Percentiles rank a stretch among this genome's conserved stretches.
These are phyloP conservation scores for Chlorencoelia australis DNA, from an alignment of 2,329 filamentous ascomycete genomes.

Conservation along the genomic window DNA sequence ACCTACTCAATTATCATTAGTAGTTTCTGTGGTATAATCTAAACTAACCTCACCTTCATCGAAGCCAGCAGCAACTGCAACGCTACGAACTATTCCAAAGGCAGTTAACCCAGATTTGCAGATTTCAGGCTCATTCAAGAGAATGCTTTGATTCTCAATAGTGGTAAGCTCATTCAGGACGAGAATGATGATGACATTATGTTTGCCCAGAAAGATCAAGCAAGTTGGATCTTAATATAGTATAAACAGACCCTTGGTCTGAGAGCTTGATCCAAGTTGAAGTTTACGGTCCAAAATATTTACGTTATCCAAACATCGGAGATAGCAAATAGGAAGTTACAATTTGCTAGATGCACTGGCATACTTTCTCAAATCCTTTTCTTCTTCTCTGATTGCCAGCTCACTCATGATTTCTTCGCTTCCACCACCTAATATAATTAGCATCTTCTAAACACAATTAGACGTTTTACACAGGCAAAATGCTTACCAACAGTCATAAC, in stretches of 20 bases:
- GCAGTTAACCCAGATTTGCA: too few relatives aligned
- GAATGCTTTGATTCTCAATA: background rate
- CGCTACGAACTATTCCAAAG: too few relatives aligned
- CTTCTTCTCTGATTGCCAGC: conserved; percentile 24
- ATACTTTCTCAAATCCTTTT: conserved; percentile 22
- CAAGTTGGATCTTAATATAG: background rate
- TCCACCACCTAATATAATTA: conserved; percentile 21
- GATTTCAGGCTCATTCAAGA: too few relatives aligned
- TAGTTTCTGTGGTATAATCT: too few relatives aligned
- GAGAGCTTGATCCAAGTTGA: too few relatives aligned
- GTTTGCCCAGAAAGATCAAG: rapidly evolving
- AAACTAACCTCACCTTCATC: too few relatives aligned
- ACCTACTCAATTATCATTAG: too few relatives aligned
- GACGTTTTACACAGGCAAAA: background rate
- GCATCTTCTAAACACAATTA: background rate
- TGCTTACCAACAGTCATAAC: conserved; percentile 32
- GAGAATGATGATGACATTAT: too few relatives aligned
- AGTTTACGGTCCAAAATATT: too few relatives aligned
- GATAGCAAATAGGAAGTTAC: conserved; percentile 3
- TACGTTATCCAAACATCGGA: background rate
- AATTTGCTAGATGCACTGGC: conserved; percentile 14
- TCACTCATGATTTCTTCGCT: conserved; percentile 28
- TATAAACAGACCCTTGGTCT: too few relatives aligned
- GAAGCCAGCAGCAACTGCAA: too few relatives aligned
- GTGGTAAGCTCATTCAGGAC: background rate